These are phyloP conservation scores for Cadophora sp. DNA, from an alignment of 2,329 filamentous ascomycete genomes.

Conservation along the genomic window DNA sequence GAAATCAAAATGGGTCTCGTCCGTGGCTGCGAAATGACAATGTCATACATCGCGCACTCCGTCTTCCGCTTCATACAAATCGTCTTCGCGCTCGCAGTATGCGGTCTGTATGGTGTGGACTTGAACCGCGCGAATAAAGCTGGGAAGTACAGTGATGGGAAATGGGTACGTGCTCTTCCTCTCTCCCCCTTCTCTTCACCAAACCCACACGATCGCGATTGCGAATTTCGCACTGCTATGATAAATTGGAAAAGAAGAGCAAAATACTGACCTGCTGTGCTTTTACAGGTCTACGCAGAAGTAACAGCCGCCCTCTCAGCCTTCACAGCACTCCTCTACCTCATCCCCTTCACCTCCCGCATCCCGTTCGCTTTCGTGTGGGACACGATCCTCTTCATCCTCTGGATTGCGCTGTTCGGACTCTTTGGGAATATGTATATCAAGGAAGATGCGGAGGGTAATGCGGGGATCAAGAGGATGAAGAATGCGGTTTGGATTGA, in stretches of 20 bases:
- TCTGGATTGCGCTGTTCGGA: slow-evolving; percentile 85
- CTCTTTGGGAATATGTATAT: slow-evolving; percentile 85
- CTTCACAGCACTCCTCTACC: slow-evolving; percentile 69
- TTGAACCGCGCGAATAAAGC: slow-evolving; percentile 60
- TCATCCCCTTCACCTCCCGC: slow-evolving; percentile 65
- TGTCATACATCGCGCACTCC: slow-evolving; percentile 60
- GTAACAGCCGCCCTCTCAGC: slow-evolving; percentile 71
- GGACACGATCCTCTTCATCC: slow-evolving; percentile 75
- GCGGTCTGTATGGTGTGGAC: slow-evolving; percentile 79
- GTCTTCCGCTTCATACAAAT: slow-evolving; percentile 78
- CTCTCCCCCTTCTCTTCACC: neutral
- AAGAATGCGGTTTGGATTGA: slow-evolving; percentile 88
- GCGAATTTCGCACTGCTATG: too few species aligned
- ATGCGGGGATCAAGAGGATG: slow-evolving; percentile 74
- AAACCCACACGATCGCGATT: neutral
- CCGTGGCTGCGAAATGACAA: slow-evolving; percentile 32
- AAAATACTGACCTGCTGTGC: neutral
- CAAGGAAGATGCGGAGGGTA: slow-evolving; percentile 67
- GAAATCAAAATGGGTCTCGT: slow-evolving; percentile 34
- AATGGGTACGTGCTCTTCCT: slow-evolving; percentile 66
- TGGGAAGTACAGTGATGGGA: slow-evolving; percentile 61
- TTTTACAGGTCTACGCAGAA: slow-evolving; percentile 71
- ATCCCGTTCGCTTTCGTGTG: slow-evolving; percentile 66
- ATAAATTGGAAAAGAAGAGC: too few species aligned
- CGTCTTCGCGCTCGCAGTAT: slow-evolving; percentile 76